Base-by-base conservation (phyloP, 345 rosid species). In the Brassica napus region DNA sequence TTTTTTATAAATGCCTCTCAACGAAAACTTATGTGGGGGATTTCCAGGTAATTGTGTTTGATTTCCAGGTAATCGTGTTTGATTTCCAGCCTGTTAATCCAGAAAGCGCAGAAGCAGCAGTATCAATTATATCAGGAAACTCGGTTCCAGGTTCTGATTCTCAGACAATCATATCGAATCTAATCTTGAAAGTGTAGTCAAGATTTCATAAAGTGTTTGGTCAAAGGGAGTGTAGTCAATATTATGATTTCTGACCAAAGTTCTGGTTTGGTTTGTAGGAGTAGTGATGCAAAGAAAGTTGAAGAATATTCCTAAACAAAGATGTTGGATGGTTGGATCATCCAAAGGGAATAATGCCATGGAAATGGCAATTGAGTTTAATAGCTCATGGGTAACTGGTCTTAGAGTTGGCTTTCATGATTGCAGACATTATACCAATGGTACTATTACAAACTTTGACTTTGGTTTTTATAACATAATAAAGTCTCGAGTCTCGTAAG, bases 341-440 rank as follows among this genome's bases (percentile, higher is more conserved):
- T 42, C 49, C 14, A 42, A 42, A 42, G 49, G 49, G 14, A 4
- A 42, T 2, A 42, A 42, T 4, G 49, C 49, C 49, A 42, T 42
- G 49, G 49, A 42, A 42, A 42, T 73, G 77, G 94, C 93, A 32
- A 71, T 39, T 1, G 78, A 79, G 34, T 92, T 88, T 84, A 89
- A 74, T 71, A 34, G 62, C 21, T 68, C 65, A 4, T 94, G 98
- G 97, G 87, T 82, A 23, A 86, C 86, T 52, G 77, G 87, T 81
- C 84, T 94, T 76, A 87, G 68, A 75, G 82, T 94, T 65, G 97
- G 97, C 4, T 49, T 5, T 39, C 96, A 89, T 72, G 97, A 94
- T 54, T 94, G 98, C 57, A 88, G 93, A 16, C 82, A 88, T 44
- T 94, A 88, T 75, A 86, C 97, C 1, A 88, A 89, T 16, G 96